Evolutionary conservation across 2,329 filamentous ascomycete species (phyloP), one percentile per base, ranked within the genome.

Genomic region (Epichloe scottii): DNA sequence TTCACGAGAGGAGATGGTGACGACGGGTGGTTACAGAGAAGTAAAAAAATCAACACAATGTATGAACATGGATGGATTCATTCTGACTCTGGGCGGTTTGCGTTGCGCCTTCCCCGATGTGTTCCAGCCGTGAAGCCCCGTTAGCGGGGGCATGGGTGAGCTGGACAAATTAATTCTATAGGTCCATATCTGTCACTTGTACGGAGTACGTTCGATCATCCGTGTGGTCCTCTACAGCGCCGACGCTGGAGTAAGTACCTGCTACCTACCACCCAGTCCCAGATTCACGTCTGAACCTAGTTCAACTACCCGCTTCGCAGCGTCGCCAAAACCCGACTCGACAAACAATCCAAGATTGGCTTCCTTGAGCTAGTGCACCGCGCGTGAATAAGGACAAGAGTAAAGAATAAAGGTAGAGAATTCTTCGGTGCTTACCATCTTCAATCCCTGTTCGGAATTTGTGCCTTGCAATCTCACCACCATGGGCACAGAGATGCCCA

Each of bases 381-480:
- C 19, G 40, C 14, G 11, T 30, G 30, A 30, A 11, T 30, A 30
- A 30, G 1, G 30, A 11, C 30, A 30, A 30, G 30, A 30, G 30
- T 30, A 30, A 30, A 11, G 30, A 11, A 11, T 10, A 11, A 30
- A 30, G 30, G 30, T 30, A 8, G 3, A 30, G 30, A 30, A 3
- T 11, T 30, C 1, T 30, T 30, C 8, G 30, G 30, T 30, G 10
- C 70, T 57, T 52, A 71, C 72, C 52, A 73, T 55, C 33, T 66
- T 61, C 34, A 73, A 51, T 1, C 68, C 72, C 19, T 64, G 56
- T 3, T 67, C 64, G 0, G 66, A 66, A 50, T 75, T 75, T 2
- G 72, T 75, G 1, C 73, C 73, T 52, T 75, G 72, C 1, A 75
- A 57, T 7, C 73, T 62, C 15, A 73, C 69, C 0, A 75, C 71